Evolutionary conservation across 352 stramenopile genomes (phyloP).

Genomic region (Phytophthora chlamydospora): DNA sequence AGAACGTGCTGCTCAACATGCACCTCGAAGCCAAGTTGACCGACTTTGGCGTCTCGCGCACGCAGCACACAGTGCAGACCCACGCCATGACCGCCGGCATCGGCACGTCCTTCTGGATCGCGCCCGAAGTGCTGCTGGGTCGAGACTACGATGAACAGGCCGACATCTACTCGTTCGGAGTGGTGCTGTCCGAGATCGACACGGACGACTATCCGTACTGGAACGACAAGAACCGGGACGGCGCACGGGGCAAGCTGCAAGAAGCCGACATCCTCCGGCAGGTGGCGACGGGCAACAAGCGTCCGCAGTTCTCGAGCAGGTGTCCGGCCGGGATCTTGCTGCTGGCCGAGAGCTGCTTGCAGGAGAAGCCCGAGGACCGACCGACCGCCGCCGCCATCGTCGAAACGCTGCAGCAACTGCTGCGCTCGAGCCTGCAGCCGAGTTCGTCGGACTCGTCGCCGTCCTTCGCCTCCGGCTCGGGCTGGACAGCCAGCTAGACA

Average conservation of each 20-base stretch:
- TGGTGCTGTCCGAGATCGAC: slow-evolving; percentile 52
- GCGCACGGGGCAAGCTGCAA: slow-evolving; percentile 33
- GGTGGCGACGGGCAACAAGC: slow-evolving; percentile 37
- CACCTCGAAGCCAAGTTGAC: slow-evolving; percentile 68
- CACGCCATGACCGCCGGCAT: slow-evolving; percentile 46
- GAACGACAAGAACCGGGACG: slow-evolving; percentile 35
- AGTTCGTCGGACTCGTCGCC: slow-evolving; percentile 27
- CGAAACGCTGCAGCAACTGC: slow-evolving; percentile 28
- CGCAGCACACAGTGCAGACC: slow-evolving; percentile 39
- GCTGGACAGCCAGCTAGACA: slow-evolving; percentile 26
- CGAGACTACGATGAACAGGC: slow-evolving; percentile 45
- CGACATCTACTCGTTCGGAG: slow-evolving; percentile 49
- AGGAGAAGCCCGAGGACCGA: slow-evolving; percentile 40
- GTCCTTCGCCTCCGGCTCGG: slow-evolving; percentile 22
- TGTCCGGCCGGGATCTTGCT: slow-evolving; percentile 43
- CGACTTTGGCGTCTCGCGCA: slow-evolving; percentile 65
- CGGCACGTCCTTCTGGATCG: slow-evolving; percentile 46
- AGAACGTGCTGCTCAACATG: slow-evolving; percentile 54
- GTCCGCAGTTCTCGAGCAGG: slow-evolving; percentile 35
- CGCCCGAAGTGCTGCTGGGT: slow-evolving; percentile 40
- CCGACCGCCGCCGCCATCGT: slow-evolving; percentile 39
- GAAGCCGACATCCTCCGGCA: slow-evolving; percentile 41
- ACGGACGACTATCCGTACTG: slow-evolving; percentile 47
- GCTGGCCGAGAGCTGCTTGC: slow-evolving; percentile 43
- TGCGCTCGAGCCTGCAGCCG: slow-evolving; percentile 18